phyloP scores from a whole-genome alignment of 306 rosid species.

The Cajanus cajan region DNA sequence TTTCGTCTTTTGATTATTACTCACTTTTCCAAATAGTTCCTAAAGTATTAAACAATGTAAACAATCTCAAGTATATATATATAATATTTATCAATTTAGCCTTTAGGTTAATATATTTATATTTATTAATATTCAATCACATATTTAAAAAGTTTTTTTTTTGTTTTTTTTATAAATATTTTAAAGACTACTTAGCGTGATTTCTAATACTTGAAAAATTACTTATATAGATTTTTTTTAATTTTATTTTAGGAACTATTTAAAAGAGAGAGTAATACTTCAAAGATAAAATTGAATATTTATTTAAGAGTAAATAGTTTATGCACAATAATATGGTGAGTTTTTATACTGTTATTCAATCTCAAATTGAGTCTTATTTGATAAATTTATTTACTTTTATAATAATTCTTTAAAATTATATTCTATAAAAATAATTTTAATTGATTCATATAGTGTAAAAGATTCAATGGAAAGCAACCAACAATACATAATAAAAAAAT shows the following conservation, averaged over 20 bases:
- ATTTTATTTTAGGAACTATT: too few relatives aligned
- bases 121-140: too few relatives aligned
- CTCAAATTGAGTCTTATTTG: background rate
- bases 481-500: too few relatives aligned
- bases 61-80: too few relatives aligned
- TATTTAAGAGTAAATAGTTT: background rate
- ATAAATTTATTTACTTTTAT: background rate
- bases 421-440: too few relatives aligned
- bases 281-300: background rate
- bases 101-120: too few relatives aligned
- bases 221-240: background rate
- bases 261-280: background rate
- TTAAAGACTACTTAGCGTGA: too few relatives aligned
- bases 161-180: too few relatives aligned
- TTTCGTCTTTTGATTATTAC: background rate
- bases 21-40: background rate
- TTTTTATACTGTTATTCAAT: background rate
- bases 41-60: background rate
- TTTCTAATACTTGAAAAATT: background rate
- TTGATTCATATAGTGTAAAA: too few relatives aligned
- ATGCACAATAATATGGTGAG: background rate
- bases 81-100: too few relatives aligned
- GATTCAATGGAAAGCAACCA: too few relatives aligned
- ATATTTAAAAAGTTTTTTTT: too few relatives aligned
- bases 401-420: background rate